A percentile compares a stretch with the other conserved stretches of the same genome.
These are phyloP conservation scores for Neocatenulostroma microsporum DNA, from an alignment of 2,329 filamentous ascomycete genomes.

Conservation along the genomic window DNA sequence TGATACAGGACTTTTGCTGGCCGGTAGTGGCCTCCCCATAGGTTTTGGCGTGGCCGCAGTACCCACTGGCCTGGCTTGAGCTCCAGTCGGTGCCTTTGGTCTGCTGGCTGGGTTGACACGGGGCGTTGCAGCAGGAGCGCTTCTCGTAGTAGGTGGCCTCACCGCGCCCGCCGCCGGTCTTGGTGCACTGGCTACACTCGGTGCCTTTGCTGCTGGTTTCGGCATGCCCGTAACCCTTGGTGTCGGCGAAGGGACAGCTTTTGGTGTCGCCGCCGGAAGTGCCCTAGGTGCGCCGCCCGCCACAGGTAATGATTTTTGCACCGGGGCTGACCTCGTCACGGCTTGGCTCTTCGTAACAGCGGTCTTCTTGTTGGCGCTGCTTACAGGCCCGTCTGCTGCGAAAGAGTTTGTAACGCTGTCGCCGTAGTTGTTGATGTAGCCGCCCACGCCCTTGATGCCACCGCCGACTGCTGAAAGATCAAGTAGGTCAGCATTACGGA, in stretches of 20 bases:
- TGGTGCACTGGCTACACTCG: constrained; percentile 2
- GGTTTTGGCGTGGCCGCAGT: constrained; percentile 2
- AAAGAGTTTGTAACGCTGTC: constrained; percentile 24
- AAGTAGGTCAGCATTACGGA: constrained; percentile 14
- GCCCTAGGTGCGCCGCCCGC: not conserved
- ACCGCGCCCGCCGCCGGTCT: constrained; percentile 5
- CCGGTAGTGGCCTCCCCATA: constrained; percentile 1
- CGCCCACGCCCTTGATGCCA: constrained; percentile 27
- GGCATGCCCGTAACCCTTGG: not conserved
- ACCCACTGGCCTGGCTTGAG: not conserved
- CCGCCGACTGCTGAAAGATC: constrained; percentile 26
- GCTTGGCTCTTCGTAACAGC: constrained; percentile 7
- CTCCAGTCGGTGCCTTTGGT: constrained; percentile 8
- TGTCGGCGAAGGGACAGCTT: not conserved
- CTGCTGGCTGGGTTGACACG: constrained; percentile 16
- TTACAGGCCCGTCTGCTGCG: constrained; percentile 24
- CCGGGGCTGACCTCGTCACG: constrained; percentile 6
- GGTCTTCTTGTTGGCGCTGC: constrained; percentile 17
- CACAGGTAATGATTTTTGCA: constrained; percentile 1
- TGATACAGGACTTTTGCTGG: constrained; percentile 11
- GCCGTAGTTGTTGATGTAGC: constrained; percentile 30
- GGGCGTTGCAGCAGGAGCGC: constrained; percentile 8
- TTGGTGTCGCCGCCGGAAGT: not conserved
- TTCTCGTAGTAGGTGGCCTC: constrained; percentile 6
- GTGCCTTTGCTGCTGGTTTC: constrained; percentile 2